These are phyloP conservation scores for Ogataea glucozyma DNA, from an alignment of 805 yeast species.

Conservation along the genomic window DNA sequence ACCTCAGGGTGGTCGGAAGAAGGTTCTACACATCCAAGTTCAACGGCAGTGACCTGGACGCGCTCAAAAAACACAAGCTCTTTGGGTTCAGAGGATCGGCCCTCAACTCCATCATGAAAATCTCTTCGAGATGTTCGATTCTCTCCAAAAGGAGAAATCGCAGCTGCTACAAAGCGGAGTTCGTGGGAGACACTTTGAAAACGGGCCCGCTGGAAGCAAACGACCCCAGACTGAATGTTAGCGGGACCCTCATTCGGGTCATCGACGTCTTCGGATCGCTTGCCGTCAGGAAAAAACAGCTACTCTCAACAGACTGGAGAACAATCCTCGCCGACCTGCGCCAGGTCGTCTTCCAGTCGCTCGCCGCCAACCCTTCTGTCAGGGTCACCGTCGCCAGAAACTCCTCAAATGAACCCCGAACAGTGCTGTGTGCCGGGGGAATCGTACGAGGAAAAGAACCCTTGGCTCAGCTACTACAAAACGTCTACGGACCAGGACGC, in stretches of 20 bases:
- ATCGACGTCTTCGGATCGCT: constrained; percentile 42
- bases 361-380: constrained; percentile 30
- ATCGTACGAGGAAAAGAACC: constrained; percentile 6
- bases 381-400: constrained; percentile 18
- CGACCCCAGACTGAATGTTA: neutral
- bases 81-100: constrained; percentile 81
- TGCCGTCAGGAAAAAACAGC: constrained; percentile 44
- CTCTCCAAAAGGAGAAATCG: constrained; percentile 44
- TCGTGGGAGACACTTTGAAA: constrained; percentile 18
- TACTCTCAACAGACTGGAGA: constrained; percentile 24
- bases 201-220: neutral
- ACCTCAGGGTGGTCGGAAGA: constrained; percentile 48
- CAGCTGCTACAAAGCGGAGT: constrained; percentile 29
- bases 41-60: constrained; percentile 20
- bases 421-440: constrained; percentile 4
- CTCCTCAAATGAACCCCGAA: neutral
- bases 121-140: constrained; percentile 46
- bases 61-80: constrained; percentile 41
- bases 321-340: constrained; percentile 34
- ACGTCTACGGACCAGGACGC: constrained; percentile 35
- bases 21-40: constrained; percentile 60
- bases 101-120: constrained; percentile 50
- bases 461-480: constrained; percentile 19
- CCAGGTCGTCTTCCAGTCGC: constrained; percentile 31
- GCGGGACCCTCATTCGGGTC: constrained; percentile 43